Evolutionary conservation across 129 eudicot genomes (phyloP).

Genomic region (Lonicera japonica): DNA sequence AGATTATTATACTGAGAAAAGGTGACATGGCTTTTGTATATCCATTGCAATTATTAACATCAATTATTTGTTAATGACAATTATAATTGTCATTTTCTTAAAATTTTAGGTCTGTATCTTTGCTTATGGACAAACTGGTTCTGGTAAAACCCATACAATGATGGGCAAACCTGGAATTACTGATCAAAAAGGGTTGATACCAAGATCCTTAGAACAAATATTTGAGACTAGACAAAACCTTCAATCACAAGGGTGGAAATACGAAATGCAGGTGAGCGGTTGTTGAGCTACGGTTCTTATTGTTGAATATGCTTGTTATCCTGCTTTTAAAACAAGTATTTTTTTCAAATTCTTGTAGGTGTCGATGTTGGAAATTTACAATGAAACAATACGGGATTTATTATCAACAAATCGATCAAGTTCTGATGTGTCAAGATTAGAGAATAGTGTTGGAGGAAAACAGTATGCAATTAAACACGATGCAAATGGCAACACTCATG

Average conservation of each 20-base stretch:
- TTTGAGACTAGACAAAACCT: conserved; percentile 77
- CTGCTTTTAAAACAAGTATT: conserved; percentile 5
- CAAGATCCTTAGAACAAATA: conserved; percentile 87
- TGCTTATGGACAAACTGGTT: conserved; percentile 99
- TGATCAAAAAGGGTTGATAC: conserved; percentile 82
- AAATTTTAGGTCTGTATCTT: conserved; percentile 82
- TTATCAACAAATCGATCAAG: conserved; percentile 50
- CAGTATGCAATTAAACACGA: conserved; percentile 89
- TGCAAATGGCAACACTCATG: conserved; percentile 72
- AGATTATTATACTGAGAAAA: not conserved
- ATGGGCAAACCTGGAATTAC: conserved; percentile 82
- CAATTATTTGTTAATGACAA: not conserved
- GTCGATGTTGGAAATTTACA: conserved; percentile 94
- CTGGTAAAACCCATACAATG: conserved; percentile 97
- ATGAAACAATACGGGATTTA: conserved; percentile 89
- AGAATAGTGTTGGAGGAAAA: conserved; percentile 44
- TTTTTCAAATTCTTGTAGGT: conserved; percentile 42
- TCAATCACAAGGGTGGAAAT: conserved; percentile 88
- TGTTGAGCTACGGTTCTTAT: not conserved
- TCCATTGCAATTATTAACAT: not conserved
- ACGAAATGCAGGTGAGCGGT: conserved; percentile 81
- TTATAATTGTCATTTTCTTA: not conserved
- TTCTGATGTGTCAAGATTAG: conserved; percentile 37
- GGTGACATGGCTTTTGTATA: not conserved
- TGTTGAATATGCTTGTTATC: not conserved